phyloP scores from a whole-genome alignment of 2,329 filamentous ascomycete species.

The Hortaea werneckii region DNA sequence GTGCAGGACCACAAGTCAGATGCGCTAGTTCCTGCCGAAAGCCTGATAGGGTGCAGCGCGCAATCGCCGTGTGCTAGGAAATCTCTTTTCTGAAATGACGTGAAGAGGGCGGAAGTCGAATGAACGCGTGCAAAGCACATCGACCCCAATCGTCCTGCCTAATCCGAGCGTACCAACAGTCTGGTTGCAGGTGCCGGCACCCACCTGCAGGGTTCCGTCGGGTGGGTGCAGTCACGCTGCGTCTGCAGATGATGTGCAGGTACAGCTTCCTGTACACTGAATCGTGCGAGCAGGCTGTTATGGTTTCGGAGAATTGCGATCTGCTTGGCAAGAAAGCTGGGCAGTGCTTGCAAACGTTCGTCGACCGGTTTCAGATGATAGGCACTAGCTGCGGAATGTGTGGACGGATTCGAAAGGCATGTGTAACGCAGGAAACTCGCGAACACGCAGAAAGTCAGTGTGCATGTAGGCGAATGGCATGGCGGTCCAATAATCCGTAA shows the following conservation, averaged over 20 bases:
- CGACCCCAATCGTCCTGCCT: constrained; percentile 11
- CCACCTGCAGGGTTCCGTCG: constrained; percentile 20
- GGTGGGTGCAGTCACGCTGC: constrained; percentile 18
- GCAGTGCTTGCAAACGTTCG: not conserved
- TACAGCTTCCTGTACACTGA: constrained; percentile 7
- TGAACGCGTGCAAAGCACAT: not conserved
- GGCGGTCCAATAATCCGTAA: too few species aligned
- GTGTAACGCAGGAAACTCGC: constrained; percentile 14
- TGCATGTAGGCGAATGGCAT: too few species aligned
- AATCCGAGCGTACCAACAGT: constrained; percentile 9
- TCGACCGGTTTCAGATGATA: constrained; percentile 13
- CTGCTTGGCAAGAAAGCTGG: not conserved
- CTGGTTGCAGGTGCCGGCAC: constrained; percentile 11
- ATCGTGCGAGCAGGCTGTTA: not conserved
- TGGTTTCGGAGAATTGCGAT: not conserved
- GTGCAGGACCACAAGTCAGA: constrained; percentile 1
- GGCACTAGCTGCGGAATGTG: constrained; percentile 19
- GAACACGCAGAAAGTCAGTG: not conserved
- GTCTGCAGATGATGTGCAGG: constrained; percentile 24
- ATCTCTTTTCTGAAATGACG: not conserved
- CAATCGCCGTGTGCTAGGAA: not conserved
- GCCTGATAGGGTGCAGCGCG: not conserved
- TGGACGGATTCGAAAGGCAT: constrained; percentile 2
- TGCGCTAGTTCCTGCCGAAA: not conserved
- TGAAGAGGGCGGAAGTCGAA: not conserved